Base-by-base conservation (phyloP, 192 early-diverging fungal species). In the Chytriomyces hyalinus region DNA sequence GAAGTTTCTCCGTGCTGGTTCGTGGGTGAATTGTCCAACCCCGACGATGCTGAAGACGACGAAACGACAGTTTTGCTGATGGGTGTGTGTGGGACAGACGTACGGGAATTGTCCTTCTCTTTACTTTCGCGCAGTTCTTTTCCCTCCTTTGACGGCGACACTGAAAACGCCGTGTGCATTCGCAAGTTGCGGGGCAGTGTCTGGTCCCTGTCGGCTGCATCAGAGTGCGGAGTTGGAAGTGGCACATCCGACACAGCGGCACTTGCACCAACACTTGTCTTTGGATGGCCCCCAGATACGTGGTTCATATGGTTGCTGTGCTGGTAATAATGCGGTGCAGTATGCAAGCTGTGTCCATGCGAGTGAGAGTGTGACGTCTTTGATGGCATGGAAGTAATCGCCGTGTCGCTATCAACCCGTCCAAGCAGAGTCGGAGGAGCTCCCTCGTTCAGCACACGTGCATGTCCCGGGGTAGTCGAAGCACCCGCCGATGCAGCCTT, bases 1-100 rank as follows among this genome's bases (percentile, higher is more conserved):
- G 43, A 48, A 48, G 67, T 68, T 26, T 68, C 67, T 48, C 67
- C 67, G 15, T 65, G 63, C 11, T 43, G 15, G 63, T 43, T 22
- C 36, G 20, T 65, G 11, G 36, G 63, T 22, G 24, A 28, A 20
- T 11, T 65, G 13, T 65, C 36, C 11, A 65, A 15, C 1, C 36
- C 36, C 2, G 24, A 22, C 63, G 63, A 65, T 6, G 63, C 63
- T 13, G 24, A 15, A 13, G 24, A 28, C 11, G 63, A 22, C 2
- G 63, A 11, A 26, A 43, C 13, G 24, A 26, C 63, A 15, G 63
- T 28, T 15, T 65, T 22, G 63, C 26, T 15, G 26, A 28, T 15
- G 4, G 28, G 28, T 24, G n/a, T n/a, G 26, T 65, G n/a, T 13
- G 63, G 20, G n/a, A 28, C 26, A 28, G 63, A 17, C 13, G 13